Evolutionary conservation across 768 basidiomycete genomes (phyloP), one percentile per base, ranked within the genome.

Genomic region (Rhodosporidiobolus odoratus): DNA sequence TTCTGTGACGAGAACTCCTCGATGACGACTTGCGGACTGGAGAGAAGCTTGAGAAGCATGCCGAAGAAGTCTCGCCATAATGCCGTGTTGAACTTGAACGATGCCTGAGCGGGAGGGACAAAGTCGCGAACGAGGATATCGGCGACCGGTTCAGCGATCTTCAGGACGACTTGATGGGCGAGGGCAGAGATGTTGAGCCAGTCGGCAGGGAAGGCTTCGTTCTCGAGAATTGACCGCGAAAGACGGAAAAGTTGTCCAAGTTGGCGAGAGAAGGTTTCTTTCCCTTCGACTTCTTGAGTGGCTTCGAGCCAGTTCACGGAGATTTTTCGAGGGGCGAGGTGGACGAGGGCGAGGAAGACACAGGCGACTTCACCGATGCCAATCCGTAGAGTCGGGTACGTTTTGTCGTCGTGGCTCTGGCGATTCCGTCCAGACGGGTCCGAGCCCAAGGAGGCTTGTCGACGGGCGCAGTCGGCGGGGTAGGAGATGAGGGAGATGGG

Each of bases 1-100:
- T 89, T 91, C 85, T 95, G 95, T 2, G 93, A 91, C 76, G 88
- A 91, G 72, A 94, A 93, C 71, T 97, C 92, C 79, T 98, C 95
- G 58, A 97, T 92, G 23, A 91, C 87, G 25, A 97, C 84, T 66
- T 93, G 91, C 57, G 94, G 90, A 6, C 92, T 95, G 89, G 62
- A 57, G 37, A 95, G 82, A 41, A 96, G 83, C 70, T 88, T 89
- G 74, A 97, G 83, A 15, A 96, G 82, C 84, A 93, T 89, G 62
- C 85, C 83, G 74, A 97, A 86, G 50, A 85, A 87, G 54, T 89
- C 88, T 62, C 82, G 85, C 95, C 95, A 98, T 23, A 97, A 81
- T 15, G 81, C 82, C 2, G 85, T 79, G 77, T 93, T 87, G 79
- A 97, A 94, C 52, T 85, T 82, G 23, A 83, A 83, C 53, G 86